Base-by-base conservation (phyloP, 768 basidiomycete species). In the Hygrophoropsis aurantiaca region DNA sequence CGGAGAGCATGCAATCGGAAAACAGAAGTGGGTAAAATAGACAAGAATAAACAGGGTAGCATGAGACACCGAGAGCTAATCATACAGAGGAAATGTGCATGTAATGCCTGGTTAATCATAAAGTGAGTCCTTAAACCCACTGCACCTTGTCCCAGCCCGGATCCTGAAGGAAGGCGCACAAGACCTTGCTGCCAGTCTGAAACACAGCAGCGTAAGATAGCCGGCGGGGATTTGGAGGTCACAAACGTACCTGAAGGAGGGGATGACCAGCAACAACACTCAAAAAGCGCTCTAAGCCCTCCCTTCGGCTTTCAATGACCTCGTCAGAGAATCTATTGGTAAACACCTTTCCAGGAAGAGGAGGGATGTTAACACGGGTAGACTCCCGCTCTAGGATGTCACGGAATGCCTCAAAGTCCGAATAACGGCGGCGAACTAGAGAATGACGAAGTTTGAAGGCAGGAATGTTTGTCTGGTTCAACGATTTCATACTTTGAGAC, bases 301-400 rank as follows among this genome's bases (percentile, higher is more conserved):
- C 94, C 55, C 95, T 74, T 49, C 97, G 72, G 46, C 78, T 74
- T 68, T 98, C 95, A 49, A 99, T 97, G 37, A 97, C 88, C 67
- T 99, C 97, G 58, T 98, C 95, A 13, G 93, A 94, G 71, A 98
- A 99, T 32, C 97, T 78, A 61, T 97, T 97, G 25, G 94, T 97
- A 71, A 99, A 99, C 33, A 98, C 91, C 68, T 98, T 99, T 45
- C 97, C 97, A 2, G 97, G 95, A 26, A 99, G 82, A 15, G 92
- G 83, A 1, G 97, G 95, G 61, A 99, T 98, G 69, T 97, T 99
- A 57, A 99, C 97, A 35, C 97, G 79, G 10, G 95, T 97, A 4
- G 87, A 90, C 69, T 99, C 97, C 58, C 93, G 85, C 69, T 99
- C 97, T 42, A 99, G 83, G 63, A 97, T 92, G 65, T 99, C 95